A percentile compares a stretch with the other conserved stretches of the same genome.
Conservation (phyloP, 768 basidiomycete species). For the Cystobasidium onofrii region DNA sequence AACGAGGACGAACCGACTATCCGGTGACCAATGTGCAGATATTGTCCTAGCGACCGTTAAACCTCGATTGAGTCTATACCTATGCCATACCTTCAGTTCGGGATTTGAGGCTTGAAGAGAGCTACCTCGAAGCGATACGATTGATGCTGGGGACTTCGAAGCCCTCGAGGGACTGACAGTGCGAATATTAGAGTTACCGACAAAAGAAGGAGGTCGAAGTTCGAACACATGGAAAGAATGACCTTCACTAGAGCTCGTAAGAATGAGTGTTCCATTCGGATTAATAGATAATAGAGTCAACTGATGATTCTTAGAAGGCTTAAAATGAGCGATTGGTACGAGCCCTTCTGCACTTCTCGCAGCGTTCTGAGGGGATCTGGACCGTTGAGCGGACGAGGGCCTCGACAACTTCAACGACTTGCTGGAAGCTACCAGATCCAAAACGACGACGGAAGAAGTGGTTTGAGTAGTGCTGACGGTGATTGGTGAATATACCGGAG, state of each 20-base stretch:
- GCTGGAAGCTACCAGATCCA: conserved; percentile 30
- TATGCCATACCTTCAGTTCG: conserved; percentile 38
- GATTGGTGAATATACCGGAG: background rate
- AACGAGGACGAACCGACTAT: conserved; percentile 36
- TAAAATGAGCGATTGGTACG: conserved; percentile 36
- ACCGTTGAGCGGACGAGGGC: background rate
- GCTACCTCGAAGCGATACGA: background rate
- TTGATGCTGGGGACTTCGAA: background rate
- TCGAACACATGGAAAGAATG: conserved; percentile 41
- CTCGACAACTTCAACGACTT: background rate
- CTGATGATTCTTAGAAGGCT: conserved; percentile 30
- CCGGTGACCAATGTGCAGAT: conserved; percentile 28
- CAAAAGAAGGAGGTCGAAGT: conserved; percentile 31
- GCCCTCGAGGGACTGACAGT: background rate
- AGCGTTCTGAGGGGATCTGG: background rate
- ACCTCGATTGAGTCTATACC: conserved; percentile 38
- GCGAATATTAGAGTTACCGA: conserved; percentile 6
- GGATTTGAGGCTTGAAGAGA: background rate
- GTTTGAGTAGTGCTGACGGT: background rate
- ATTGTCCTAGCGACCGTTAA: conserved; percentile 29
- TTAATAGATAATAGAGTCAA: conserved; percentile 38
- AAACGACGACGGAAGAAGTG: conserved; percentile 32
- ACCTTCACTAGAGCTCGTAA: conserved; percentile 31
- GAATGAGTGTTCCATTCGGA: conserved; percentile 31
- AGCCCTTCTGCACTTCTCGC: background rate